Conservation (phyloP, 352 stramenopile species). For the Pythium coloratum region DNA sequence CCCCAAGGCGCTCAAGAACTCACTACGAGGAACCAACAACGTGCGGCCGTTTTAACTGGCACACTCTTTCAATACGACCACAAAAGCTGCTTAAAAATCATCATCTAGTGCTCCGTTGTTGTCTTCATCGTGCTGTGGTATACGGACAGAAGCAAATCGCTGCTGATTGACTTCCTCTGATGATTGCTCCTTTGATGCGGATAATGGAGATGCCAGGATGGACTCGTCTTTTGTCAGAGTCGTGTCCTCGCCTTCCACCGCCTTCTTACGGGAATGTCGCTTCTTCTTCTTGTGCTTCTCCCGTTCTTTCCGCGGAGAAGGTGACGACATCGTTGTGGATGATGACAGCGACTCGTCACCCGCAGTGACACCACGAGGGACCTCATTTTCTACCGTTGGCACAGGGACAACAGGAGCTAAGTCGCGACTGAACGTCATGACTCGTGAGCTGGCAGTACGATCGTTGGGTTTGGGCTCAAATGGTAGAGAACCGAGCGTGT, state of each 20-base stretch:
- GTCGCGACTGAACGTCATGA: neutral
- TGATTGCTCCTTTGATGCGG: neutral
- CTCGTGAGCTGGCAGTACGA: neutral
- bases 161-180: neutral
- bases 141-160: conserved; percentile 4
- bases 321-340: neutral
- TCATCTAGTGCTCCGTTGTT: conserved; percentile 13
- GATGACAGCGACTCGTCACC: neutral
- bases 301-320: conserved; percentile 10
- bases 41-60: conserved; percentile 72
- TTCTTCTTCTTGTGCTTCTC: conserved; percentile 26
- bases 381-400: neutral
- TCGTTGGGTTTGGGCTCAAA: neutral
- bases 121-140: conserved; percentile 2
- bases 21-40: conserved; percentile 86
- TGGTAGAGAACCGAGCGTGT: neutral
- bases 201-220: neutral
- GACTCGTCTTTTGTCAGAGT: neutral
- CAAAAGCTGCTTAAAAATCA: conserved; percentile 22
- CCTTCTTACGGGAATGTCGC: conserved; percentile 13
- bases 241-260: neutral
- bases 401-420: neutral
- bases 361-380: neutral
- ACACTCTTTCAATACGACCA: conserved; percentile 1
- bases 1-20: conserved; percentile 92